phyloP scores from a whole-genome alignment of 176 grass and related monocot genomes.

The Bothriochloa decipiens region DNA sequence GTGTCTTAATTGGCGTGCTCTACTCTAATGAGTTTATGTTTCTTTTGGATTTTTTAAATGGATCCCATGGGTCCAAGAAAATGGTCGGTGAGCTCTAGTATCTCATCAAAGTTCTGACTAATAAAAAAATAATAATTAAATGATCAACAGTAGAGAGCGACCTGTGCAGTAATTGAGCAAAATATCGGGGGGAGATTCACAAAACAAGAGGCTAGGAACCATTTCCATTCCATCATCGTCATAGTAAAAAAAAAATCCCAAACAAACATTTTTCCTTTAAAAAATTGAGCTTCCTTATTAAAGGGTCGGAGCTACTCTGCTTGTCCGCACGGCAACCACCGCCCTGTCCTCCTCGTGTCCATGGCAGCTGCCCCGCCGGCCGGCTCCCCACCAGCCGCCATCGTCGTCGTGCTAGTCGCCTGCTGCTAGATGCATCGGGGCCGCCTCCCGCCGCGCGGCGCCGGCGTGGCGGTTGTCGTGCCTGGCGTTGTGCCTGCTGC shows the following conservation, averaged over 20 bases:
- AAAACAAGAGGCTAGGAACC: conserved; percentile 5
- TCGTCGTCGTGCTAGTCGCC: too few species aligned
- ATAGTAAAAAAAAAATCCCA: too few species aligned
- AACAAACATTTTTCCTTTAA: too few species aligned
- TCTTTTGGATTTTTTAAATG: too few species aligned
- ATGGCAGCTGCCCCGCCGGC: conserved; percentile 1
- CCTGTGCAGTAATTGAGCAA: neutral
- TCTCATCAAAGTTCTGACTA: neutral
- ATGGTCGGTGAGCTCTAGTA: too few species aligned
- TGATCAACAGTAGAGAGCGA: neutral
- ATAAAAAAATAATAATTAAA: neutral
- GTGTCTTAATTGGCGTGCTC: too few species aligned
- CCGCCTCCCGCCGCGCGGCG: neutral
- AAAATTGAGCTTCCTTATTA: neutral
- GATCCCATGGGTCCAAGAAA: too few species aligned
- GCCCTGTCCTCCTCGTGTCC: too few species aligned
- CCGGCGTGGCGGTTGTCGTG: conserved; percentile 19
- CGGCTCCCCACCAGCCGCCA: neutral
- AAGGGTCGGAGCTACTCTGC: neutral
- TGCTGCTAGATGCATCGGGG: conserved; percentile 22
- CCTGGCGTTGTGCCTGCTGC: conserved; percentile 50
- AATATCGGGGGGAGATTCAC: neutral
- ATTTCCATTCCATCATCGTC: neutral
- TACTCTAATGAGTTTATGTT: too few species aligned
- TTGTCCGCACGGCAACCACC: conserved; percentile 23